Evolutionary conservation across 2,329 filamentous ascomycete genomes (phyloP).

Genomic region (Xylariaceae sp.): DNA sequence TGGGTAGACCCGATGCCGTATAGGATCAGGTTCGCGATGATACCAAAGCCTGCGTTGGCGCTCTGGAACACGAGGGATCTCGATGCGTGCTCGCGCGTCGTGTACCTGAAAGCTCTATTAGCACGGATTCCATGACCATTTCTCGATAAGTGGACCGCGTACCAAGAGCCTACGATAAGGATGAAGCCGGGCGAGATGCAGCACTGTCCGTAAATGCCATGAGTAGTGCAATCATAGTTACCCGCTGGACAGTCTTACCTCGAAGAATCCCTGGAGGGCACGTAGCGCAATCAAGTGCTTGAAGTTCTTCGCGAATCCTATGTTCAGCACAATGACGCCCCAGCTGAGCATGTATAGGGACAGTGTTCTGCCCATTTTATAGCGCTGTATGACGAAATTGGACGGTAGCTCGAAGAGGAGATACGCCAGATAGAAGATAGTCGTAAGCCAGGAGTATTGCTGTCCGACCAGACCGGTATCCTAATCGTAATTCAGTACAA

Average conservation of each 20-base stretch:
- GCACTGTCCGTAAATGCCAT: conserved; percentile 22
- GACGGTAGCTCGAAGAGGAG: conserved; percentile 33
- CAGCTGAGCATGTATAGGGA: conserved; percentile 34
- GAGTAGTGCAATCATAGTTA: background rate
- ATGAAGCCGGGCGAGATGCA: conserved; percentile 40
- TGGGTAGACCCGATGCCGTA: conserved; percentile 37
- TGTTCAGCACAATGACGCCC: conserved; percentile 36
- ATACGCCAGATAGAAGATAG: conserved; percentile 34
- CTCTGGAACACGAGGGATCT: conserved; percentile 37
- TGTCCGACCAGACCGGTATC: conserved; percentile 32
- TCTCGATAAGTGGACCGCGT: background rate
- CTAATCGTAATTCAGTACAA: conserved; percentile 5
- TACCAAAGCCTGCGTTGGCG: conserved; percentile 37
- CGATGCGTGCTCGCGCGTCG: conserved; percentile 37
- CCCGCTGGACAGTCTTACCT: conserved; percentile 16
- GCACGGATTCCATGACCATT: background rate
- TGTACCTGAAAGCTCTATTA: conserved; percentile 32
- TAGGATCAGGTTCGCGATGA: conserved; percentile 35
- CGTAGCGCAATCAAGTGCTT: conserved; percentile 35
- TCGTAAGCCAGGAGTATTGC: conserved; percentile 36
- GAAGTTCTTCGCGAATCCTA: conserved; percentile 39
- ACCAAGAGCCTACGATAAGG: conserved; percentile 33
- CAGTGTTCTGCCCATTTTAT: conserved; percentile 31
- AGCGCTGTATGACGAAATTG: conserved; percentile 32
- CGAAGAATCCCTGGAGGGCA: conserved; percentile 37